A percentile compares a stretch with the other conserved stretches of the same genome.
Conservation (phyloP, 169 alveolate species). For the Amoebophrya sp. region DNA sequence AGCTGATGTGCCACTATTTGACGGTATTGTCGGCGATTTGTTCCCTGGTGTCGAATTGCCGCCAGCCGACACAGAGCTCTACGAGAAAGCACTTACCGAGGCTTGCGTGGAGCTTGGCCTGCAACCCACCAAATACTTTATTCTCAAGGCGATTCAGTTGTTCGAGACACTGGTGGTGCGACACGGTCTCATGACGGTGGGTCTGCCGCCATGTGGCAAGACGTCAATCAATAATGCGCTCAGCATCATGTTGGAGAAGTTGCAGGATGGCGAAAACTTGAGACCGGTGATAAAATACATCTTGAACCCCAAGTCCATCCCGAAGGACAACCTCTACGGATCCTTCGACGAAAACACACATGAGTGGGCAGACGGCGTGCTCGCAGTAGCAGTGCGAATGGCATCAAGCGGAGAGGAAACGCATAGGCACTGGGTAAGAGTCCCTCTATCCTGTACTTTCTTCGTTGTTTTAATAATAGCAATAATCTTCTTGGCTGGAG, state of each 20-base stretch:
- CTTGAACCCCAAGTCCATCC: conserved; percentile 69
- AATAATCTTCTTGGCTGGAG: too few species aligned
- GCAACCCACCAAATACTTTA: conserved; percentile 69
- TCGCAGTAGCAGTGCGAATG: conserved; percentile 60
- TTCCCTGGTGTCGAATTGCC: conserved; percentile 87
- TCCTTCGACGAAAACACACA: conserved; percentile 69
- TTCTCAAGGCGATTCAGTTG: conserved; percentile 76
- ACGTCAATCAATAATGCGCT: conserved; percentile 69
- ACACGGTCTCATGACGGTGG: conserved; percentile 90
- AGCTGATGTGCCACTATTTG: conserved; percentile 87
- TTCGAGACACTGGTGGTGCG: conserved; percentile 88
- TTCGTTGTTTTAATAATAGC: too few species aligned
- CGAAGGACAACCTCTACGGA: conserved; percentile 72
- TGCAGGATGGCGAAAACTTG: conserved; percentile 1
- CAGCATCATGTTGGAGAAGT: conserved; percentile 53
- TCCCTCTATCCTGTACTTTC: too few species aligned
- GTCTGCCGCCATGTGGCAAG: conserved; percentile 92
- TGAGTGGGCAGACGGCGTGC: conserved; percentile 83
- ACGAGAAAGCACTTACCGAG: conserved; percentile 56
- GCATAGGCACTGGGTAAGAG: not conserved
- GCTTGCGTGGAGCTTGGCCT: conserved; percentile 60
- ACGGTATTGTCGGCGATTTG: conserved; percentile 82
- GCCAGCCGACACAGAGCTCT: conserved; percentile 65
- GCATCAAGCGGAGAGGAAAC: conserved; percentile 60
- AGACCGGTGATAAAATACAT: conserved; percentile 54